These are phyloP conservation scores for Zymoseptoria tritici DNA, from an alignment of 2,329 filamentous ascomycete species.

Conservation along the genomic window DNA sequence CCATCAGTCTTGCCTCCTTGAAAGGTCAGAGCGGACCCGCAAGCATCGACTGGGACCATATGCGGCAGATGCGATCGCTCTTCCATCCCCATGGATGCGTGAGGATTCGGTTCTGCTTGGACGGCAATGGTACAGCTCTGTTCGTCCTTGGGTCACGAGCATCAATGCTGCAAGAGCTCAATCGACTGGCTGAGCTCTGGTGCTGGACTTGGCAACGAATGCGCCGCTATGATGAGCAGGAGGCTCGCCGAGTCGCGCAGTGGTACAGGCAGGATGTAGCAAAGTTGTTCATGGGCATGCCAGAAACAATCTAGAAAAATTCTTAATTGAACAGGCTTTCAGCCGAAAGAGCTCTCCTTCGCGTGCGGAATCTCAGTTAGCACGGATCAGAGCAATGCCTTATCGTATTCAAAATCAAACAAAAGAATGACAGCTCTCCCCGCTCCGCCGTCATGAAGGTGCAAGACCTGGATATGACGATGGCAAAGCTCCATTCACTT, in stretches of 20 bases:
- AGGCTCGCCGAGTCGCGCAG: constrained; percentile 10
- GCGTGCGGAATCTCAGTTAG: no score
- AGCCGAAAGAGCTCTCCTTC: not conserved
- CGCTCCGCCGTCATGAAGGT: not conserved
- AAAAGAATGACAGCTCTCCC: no score
- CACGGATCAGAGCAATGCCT: not conserved
- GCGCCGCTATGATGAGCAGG: constrained; percentile 10
- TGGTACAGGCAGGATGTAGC: constrained; percentile 12
- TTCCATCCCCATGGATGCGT: constrained; percentile 13
- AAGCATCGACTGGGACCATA: constrained; percentile 15
- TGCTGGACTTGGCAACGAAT: constrained; percentile 11
- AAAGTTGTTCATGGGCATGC: constrained; percentile 15
- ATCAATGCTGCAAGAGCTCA: constrained; percentile 10
- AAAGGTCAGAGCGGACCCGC: constrained; percentile 8
- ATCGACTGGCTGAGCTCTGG: constrained; percentile 12
- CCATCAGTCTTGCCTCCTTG: constrained; percentile 12
- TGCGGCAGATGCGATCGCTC: constrained; percentile 5
- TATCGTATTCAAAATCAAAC: not conserved
- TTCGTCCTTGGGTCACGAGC: constrained; percentile 10
- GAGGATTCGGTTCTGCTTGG: constrained; percentile 13
- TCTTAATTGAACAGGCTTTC: not conserved
- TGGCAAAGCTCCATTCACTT: not conserved
- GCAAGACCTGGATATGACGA: not conserved
- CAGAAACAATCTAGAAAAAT: constrained; percentile 6
- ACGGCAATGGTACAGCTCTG: constrained; percentile 11